Evolutionary conservation across 225 moss, liverwort and hornwort species (phyloP).

Genomic region (Bryoerythrophyllum caledonicum): DNA sequence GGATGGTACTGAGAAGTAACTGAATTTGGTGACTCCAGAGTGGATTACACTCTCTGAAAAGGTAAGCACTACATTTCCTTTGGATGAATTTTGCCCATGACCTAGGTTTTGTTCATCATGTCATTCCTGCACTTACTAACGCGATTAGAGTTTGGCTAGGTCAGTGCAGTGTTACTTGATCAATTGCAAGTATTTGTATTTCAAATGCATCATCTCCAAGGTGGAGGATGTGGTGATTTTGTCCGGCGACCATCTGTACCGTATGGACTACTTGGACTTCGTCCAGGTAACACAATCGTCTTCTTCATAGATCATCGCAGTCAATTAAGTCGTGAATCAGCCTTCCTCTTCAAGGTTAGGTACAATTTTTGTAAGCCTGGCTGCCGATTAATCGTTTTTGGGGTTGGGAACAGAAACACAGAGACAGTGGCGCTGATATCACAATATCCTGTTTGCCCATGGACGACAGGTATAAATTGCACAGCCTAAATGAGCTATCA

Average conservation of each 20-base stretch:
- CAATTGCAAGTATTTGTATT: too few relatives aligned
- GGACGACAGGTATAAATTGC: conserved; percentile 59
- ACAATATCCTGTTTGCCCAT: conserved; percentile 87
- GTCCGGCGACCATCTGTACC: conserved; percentile 63
- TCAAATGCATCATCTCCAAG: not conserved
- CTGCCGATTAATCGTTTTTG: not conserved
- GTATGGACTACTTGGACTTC: conserved; percentile 66
- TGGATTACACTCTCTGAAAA: not conserved
- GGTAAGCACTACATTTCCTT: not conserved
- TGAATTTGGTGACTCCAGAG: not conserved
- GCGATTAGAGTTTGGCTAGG: too few relatives aligned
- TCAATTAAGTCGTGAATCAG: too few relatives aligned
- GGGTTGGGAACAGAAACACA: conserved; percentile 61
- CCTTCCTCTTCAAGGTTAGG: not conserved
- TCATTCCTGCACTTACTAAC: too few relatives aligned
- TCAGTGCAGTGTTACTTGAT: too few relatives aligned
- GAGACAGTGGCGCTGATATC: conserved; percentile 80
- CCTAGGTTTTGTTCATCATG: not conserved
- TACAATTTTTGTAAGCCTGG: not conserved
- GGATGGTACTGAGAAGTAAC: not conserved
- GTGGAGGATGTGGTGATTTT: conserved; percentile 57
- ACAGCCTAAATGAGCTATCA: not conserved
- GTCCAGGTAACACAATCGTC: conserved; percentile 35
- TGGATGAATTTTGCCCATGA: not conserved
- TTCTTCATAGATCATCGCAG: too few relatives aligned